Conservation (phyloP, 2,329 filamentous ascomycete genomes). For the Ambrosiella beaveri region DNA sequence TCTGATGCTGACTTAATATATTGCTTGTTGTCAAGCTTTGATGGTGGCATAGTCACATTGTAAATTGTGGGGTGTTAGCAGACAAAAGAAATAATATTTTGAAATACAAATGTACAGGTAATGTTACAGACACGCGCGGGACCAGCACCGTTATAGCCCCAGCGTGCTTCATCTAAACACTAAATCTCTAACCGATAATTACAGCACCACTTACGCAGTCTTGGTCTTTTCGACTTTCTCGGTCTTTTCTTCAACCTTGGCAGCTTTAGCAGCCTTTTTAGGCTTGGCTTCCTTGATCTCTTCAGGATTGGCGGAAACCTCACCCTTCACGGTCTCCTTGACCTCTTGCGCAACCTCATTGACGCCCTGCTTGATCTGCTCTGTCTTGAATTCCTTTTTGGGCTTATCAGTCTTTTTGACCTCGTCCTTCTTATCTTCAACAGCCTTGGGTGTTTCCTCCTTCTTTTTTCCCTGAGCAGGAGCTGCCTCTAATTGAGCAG, state of each 20-base stretch:
- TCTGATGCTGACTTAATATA: too few species aligned
- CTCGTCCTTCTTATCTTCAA: neutral
- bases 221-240: neutral
- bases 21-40: too few species aligned
- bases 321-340: neutral
- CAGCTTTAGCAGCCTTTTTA: neutral
- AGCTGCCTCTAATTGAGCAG: neutral
- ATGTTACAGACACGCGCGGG: slow-evolving; percentile 3
- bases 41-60: too few species aligned
- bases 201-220: slow-evolving; percentile 2
- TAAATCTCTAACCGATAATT: slow-evolving; percentile 1
- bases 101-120: slow-evolving; percentile 9
- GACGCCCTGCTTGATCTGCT: neutral
- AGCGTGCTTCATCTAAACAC: neutral
- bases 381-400: neutral
- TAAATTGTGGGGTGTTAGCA: neutral
- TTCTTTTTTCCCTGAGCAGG: neutral
- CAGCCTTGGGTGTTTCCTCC: neutral
- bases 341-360: neutral
- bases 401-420: neutral
- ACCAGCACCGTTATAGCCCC: neutral
- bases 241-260: neutral
- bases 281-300: neutral
- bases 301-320: neutral
- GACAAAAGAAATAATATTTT: neutral